phyloP scores from a whole-genome alignment of 2,329 filamentous ascomycete genomes.

The Mariannaea elegans region DNA sequence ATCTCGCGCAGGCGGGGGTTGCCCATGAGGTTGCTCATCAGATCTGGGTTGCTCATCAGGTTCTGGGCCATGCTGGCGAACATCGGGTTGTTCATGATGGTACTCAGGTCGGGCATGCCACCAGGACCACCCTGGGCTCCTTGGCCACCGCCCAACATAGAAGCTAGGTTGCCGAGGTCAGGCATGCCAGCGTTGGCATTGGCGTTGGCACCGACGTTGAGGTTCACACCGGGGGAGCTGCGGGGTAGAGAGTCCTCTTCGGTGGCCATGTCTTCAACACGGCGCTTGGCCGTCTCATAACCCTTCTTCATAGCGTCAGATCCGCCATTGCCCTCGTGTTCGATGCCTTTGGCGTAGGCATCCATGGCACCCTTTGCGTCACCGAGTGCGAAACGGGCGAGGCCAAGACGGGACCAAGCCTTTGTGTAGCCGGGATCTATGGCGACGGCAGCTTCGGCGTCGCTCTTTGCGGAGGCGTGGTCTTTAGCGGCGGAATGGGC shows the following conservation, averaged over 20 bases:
- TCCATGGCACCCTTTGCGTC: conserved; percentile 94
- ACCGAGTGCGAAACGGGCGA: conserved; percentile 90
- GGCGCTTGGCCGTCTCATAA: conserved; percentile 89
- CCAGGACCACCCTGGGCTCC: conserved; percentile 68
- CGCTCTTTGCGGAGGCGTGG: conserved; percentile 83
- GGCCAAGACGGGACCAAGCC: conserved; percentile 92
- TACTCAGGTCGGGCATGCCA: conserved; percentile 87
- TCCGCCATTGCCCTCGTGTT: conserved; percentile 91
- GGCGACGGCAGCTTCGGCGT: conserved; percentile 89
- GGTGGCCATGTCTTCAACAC: conserved; percentile 80
- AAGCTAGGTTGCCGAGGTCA: conserved; percentile 73
- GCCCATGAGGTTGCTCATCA: conserved; percentile 91
- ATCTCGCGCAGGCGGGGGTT: conserved; percentile 90
- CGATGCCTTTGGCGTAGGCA: conserved; percentile 91
- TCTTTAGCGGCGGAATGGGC: conserved; percentile 87
- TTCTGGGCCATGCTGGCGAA: conserved; percentile 97
- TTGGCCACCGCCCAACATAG: conserved; percentile 75
- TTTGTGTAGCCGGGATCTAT: conserved; percentile 95
- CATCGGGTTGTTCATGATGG: conserved; percentile 98
- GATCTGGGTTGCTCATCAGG: conserved; percentile 94
- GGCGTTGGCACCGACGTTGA: conserved; percentile 58
- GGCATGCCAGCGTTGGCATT: conserved; percentile 71
- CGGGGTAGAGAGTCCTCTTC: conserved; percentile 51
- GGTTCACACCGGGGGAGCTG: conserved; percentile 59
- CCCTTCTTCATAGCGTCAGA: conserved; percentile 98